A percentile compares a stretch with the other conserved stretches of the same genome.
Evolutionary conservation across 164 flowering plant species (phyloP).

Genomic region (Magnolia officinalis): DNA sequence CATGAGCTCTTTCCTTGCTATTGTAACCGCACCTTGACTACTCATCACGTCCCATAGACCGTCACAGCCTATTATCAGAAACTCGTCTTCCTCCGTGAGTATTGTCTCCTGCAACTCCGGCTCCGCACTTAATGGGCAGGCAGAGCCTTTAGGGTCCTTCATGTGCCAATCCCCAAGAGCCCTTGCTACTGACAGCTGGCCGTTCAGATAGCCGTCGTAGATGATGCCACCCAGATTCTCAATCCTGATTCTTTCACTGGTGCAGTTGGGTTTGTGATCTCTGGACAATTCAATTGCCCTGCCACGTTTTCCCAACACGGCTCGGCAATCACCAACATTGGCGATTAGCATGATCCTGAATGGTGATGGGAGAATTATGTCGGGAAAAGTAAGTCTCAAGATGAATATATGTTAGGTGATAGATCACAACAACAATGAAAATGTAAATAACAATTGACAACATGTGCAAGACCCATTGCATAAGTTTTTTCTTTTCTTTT

Average conservation of each 20-base stretch:
- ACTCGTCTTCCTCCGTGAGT: constrained; percentile 83
- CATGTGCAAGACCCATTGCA: neutral
- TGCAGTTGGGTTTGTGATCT: constrained; percentile 86
- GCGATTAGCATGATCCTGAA: constrained; percentile 76
- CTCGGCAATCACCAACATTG: constrained; percentile 96
- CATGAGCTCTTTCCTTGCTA: constrained; percentile 79
- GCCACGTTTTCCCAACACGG: constrained; percentile 87
- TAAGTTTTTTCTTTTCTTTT: neutral
- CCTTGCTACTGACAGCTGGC: constrained; percentile 86
- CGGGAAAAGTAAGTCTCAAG: neutral
- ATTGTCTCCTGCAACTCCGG: constrained; percentile 71
- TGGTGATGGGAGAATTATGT: neutral
- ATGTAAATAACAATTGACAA: neutral
- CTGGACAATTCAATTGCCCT: constrained; percentile 83
- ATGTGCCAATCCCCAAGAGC: constrained; percentile 99
- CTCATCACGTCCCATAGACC: constrained; percentile 98
- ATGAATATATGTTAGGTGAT: neutral
- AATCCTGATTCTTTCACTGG: constrained; percentile 65
- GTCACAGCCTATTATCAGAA: constrained; percentile 86
- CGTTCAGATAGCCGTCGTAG: constrained; percentile 93
- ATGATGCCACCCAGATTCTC: constrained; percentile 81
- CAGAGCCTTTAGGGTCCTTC: constrained; percentile 79
- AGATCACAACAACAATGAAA: neutral
- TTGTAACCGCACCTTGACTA: constrained; percentile 90
- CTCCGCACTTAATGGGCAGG: constrained; percentile 82